phyloP scores from a whole-genome alignment of 148 eudicot genomes.

The Diospyros lotus region DNA sequence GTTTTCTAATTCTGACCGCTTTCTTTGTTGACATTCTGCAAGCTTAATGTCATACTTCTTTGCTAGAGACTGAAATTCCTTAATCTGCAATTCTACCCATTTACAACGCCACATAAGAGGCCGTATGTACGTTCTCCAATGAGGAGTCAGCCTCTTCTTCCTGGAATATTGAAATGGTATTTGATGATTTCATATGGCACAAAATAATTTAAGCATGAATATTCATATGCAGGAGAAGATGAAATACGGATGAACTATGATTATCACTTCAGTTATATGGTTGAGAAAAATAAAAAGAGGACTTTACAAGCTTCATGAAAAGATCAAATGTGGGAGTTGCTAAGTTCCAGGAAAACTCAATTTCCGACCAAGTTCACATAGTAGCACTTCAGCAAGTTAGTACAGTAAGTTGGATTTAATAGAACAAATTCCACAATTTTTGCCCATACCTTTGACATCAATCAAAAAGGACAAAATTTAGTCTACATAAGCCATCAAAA shows the following conservation, averaged over 20 bases:
- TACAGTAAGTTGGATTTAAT: neutral
- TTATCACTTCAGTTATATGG: no score
- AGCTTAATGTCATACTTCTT: conserved; percentile 48
- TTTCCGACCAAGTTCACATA: neutral
- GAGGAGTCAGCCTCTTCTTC: conserved; percentile 62
- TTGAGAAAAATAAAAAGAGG: neutral
- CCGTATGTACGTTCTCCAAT: conserved; percentile 62
- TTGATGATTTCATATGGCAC: neutral
- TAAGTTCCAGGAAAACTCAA: neutral
- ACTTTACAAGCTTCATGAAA: conserved; percentile 1
- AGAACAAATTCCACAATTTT: neutral
- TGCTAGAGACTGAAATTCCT: conserved; percentile 41
- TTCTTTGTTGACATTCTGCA: conserved; percentile 32
- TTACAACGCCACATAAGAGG: conserved; percentile 78
- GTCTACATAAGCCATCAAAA: no score
- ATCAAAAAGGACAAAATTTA: no score
- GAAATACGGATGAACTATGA: neutral
- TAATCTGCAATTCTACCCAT: conserved; percentile 70
- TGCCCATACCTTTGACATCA: neutral
- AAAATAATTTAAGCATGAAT: neutral
- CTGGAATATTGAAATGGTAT: conserved; percentile 20
- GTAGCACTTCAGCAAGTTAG: neutral
- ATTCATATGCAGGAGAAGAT: neutral
- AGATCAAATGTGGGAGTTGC: neutral
- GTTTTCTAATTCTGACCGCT: conserved; percentile 35